Base-by-base conservation (phyloP, 306 rosid genomes). In the Malus orientalis region DNA sequence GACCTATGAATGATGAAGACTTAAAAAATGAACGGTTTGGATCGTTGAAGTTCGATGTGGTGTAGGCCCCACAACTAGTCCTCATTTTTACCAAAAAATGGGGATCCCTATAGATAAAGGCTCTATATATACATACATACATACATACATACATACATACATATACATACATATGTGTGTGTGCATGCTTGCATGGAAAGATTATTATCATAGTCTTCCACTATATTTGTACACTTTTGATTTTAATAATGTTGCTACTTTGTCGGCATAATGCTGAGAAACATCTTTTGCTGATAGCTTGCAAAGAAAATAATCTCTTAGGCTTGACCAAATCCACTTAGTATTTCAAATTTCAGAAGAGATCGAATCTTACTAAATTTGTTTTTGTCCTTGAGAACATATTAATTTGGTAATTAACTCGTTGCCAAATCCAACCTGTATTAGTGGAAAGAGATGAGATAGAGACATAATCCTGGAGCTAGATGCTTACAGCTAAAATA, bases 121-220 rank as follows among this genome's bases (percentile, higher is more conserved):
- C 42, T 38, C 9, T 38, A 38, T 42, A 42, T 3, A 42, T 42
- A 42, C 12, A 9, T 42, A 42, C 42, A 40, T 8, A 40, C 11
- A 40, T 40, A 40, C 11, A 40, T 40, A 40, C 11, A 8, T 40
- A 40, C 40, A 32, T 40, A 40, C 11, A 40, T 40, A 40, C 11
- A 40, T 27, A 27, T 40, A 40, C 42, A 42, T 9, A 9, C 12
- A 9, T 42, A 42, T 9, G 45, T 79, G 23, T 68, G 38, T 59
- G 74, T 74, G 54, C 54, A 49, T 49, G 5, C 59, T 58, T n/a
- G 67, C 71, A 53, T 54, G 13, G 45, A 49, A 74, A 79, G 87
- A 89, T 87, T 87, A 84, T 89, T 86, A 72, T 82, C 73, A 30
- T 82, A 78, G 71, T 83, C 82, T 81, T 80, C 87, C 80, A 80